Evolutionary conservation across 2,329 filamentous ascomycete genomes (phyloP), one percentile per base, ranked within the genome.

Genomic region (Exophiala phaeomuriformis): DNA sequence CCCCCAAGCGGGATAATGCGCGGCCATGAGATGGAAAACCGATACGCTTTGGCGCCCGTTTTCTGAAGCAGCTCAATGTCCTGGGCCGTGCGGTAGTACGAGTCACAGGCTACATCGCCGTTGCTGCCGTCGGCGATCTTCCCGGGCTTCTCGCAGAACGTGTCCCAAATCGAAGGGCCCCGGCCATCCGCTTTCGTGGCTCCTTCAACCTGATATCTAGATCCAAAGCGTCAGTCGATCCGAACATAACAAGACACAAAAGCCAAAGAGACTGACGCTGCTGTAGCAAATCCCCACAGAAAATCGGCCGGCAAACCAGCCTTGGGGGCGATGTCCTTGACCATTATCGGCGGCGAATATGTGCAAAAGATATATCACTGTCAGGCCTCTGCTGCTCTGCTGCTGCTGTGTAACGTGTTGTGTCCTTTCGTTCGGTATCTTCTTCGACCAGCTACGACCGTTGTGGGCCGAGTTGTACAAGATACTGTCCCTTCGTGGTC

Each of bases 191-290:
- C 80, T 45, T 85, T 75, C 37, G 78, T 75, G 45, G 82, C 83
- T 53, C 89, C 89, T 75, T 95, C 89, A 63, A 95, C 86, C 69
- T 95, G 88, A 75, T 93, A 94, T 67, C 88, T 93, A 66, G 19
- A 19, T 19, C 3, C 33, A 57, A 12, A 36, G 29, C 9, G 46
- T 51, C 43, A 53, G 49, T 43, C 2, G 33, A n/a, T 19, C 19
- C 19, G 19, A 19, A 19, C 19, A 19, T 19, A 19, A 19, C 19
- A 19, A 19, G 19, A 19, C n/a, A n/a, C n/a, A n/a, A n/a, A n/a
- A 6, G 33, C 7, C 5, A 12, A 40, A 30, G 33, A 41, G 30
- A 75, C 78, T 68, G 72, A 86, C 83, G 82, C 77, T 58, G 86
- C 86, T 37, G 86, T 90, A 64, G 86, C 86, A 70, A 88, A 90